Conservation (phyloP, 306 rosid genomes). For the Rosa rugosa region DNA sequence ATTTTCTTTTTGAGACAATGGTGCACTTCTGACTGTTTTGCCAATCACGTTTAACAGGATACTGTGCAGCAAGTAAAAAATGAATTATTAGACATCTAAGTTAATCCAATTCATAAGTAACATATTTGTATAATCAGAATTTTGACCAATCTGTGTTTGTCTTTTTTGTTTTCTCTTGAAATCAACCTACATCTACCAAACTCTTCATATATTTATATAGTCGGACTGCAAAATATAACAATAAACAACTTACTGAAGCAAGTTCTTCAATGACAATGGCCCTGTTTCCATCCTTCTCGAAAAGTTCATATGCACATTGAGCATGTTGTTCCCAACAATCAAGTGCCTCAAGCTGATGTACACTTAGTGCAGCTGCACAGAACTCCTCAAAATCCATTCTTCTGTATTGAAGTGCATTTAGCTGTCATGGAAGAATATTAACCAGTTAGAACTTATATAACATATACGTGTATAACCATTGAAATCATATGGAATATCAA, state of each 20-base stretch:
- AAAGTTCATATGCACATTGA: conserved; percentile 90
- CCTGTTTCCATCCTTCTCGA: conserved; percentile 90
- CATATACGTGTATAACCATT: conserved; percentile 16
- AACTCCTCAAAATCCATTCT: conserved; percentile 99
- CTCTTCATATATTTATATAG: background rate
- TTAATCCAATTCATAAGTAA: background rate
- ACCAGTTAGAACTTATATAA: conserved; percentile 20
- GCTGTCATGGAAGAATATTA: conserved; percentile 49
- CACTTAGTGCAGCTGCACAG: conserved; percentile 88
- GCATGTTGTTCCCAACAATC: conserved; percentile 98
- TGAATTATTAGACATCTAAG: no score
- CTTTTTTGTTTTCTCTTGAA: background rate
- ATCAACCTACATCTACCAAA: background rate
- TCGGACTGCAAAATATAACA: background rate
- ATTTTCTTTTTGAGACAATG: background rate
- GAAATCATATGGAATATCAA: conserved; percentile 14
- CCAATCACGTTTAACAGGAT: background rate
- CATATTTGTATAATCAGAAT: background rate
- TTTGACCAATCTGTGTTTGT: no score
- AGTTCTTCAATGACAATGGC: conserved; percentile 96
- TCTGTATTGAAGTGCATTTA: conserved; percentile 87
- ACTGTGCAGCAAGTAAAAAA: background rate
- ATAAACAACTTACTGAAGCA: conserved; percentile 70
- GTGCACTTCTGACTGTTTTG: background rate
- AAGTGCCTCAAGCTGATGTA: conserved; percentile 97